Base-by-base conservation (phyloP, 2,329 filamentous ascomycete species). In the Colletotrichum sp. region DNA sequence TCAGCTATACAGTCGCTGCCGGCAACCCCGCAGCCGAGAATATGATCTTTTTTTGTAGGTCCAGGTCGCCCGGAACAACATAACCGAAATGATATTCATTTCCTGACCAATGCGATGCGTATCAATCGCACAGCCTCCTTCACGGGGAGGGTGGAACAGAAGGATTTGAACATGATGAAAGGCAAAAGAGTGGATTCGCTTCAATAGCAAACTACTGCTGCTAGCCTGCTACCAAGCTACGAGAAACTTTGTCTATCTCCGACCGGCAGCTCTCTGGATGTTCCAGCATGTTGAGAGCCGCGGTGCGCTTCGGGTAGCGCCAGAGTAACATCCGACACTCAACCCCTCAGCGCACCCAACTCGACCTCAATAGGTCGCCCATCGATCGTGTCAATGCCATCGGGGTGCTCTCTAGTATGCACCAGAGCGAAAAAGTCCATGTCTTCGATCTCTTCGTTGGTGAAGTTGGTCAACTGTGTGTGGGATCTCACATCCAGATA, bases 401-500 rank as follows among this genome's bases (percentile, higher is more conserved):
- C 55, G 15, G 55, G 55, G 8, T 59, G 5, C 16, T 59, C 55
- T 59, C 55, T 30, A 0, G 71, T 69, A 18, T 72, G 64, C 7
- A 72, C 2, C 0, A 30, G 24, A 26, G 49, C 55, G 5, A 69
- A 49, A 4, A 69, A 69, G 4, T 26, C 15, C 34, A 52, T 62
- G 44, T 52, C 24, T 9, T 72, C 26, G 7, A 52, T 26, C 8
- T 72, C 64, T 10, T 72, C 28, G 1, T 62, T 13, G 36, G 52
- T 69, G 26, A 57, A 69, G 13, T 55, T 49, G 16, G 28, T 62
- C 8, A 71, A 16, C 15, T 78, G 77, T 12, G 78, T 73, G 32
- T 78, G 72, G 6, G 77, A 32, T 8, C 71, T 60, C 4, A 78
- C 71, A 9, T 79, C 74, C 12, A 80, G 59, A 55, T 80, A 71